These are phyloP conservation scores for Austropuccinia psidii DNA, from an alignment of 1,284 basidiomycete species.

Conservation along the genomic window DNA sequence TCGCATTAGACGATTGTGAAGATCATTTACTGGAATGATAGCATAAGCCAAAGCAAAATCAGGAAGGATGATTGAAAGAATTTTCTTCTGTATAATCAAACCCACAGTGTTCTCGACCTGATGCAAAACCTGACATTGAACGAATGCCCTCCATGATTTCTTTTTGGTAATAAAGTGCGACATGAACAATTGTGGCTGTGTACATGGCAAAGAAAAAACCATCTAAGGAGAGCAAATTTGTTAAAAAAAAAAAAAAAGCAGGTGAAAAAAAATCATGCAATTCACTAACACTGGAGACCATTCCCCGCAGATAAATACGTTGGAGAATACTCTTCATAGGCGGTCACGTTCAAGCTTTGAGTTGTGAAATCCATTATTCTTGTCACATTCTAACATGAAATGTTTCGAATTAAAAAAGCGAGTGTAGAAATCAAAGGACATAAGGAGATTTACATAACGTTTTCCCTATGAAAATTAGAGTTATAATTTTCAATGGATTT, in stretches of 20 bases:
- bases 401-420: not conserved
- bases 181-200: conserved; percentile 15
- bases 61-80: no score
- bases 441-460: conserved; percentile 8
- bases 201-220: conserved; percentile 33
- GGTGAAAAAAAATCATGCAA: not conserved
- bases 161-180: conserved; percentile 29
- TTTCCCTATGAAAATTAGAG: conserved; percentile 1
- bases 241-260: not conserved
- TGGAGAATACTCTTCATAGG: conserved; percentile 29
- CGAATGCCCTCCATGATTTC: conserved; percentile 14
- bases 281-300: conserved; percentile 13
- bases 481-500: not conserved
- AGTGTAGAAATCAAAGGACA: not conserved
- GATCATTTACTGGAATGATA: conserved; percentile 6
- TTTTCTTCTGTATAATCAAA: no score
- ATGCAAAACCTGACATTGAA: not conserved
- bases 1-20: conserved; percentile 30
- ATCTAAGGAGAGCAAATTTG: not conserved
- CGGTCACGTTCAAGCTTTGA: conserved; percentile 16
- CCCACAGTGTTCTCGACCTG: conserved; percentile 6
- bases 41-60: no score
- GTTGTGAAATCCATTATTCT: conserved; percentile 20
- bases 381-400: conserved; percentile 4
- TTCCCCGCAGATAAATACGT: conserved; percentile 31